Percentiles rank a stretch among this genome's conserved stretches.
phyloP scores from a whole-genome alignment of 78 protist genomes.

The Chrysochromulina parva region DNA sequence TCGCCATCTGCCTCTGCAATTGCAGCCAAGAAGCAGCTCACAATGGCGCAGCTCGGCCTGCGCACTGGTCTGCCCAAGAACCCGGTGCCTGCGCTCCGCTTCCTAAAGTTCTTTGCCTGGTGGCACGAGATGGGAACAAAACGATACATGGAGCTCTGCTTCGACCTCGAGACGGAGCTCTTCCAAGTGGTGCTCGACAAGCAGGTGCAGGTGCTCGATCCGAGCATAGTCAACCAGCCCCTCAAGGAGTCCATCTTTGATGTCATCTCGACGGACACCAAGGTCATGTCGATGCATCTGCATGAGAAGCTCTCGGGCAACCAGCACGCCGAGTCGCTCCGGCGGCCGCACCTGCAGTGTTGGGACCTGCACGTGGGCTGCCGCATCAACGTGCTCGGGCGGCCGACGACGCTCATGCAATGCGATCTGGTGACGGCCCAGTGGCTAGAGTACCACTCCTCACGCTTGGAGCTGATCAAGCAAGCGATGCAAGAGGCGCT shows the following conservation, averaged over 20 bases:
- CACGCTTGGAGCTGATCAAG: not conserved
- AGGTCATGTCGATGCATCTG: not conserved
- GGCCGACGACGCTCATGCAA: slow-evolving; percentile 7
- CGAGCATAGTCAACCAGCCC: no score
- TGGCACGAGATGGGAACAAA: not conserved
- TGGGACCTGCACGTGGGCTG: slow-evolving; percentile 27
- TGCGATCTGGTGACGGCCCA: not conserved
- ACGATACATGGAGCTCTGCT: not conserved
- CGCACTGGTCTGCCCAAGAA: not conserved
- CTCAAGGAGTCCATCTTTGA: not conserved
- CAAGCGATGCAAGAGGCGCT: not conserved
- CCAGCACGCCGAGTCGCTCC: slow-evolving; percentile 5
- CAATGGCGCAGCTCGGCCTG: not conserved
- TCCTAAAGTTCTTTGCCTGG: not conserved
- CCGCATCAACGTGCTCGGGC: not conserved
- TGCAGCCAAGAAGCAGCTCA: no score
- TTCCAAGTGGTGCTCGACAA: slow-evolving; percentile 5
- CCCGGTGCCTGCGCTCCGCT: not conserved
- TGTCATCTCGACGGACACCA: not conserved
- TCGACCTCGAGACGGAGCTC: not conserved
- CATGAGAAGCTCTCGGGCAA: slow-evolving; percentile 25
- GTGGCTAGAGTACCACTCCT: not conserved
- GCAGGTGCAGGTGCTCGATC: not conserved
- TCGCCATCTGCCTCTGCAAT: no score
- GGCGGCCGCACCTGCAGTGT: not conserved